A percentile compares a stretch with the other conserved stretches of the same genome.
Evolutionary conservation across 768 basidiomycete species (phyloP).

Genomic region (Leccinum boreale): DNA sequence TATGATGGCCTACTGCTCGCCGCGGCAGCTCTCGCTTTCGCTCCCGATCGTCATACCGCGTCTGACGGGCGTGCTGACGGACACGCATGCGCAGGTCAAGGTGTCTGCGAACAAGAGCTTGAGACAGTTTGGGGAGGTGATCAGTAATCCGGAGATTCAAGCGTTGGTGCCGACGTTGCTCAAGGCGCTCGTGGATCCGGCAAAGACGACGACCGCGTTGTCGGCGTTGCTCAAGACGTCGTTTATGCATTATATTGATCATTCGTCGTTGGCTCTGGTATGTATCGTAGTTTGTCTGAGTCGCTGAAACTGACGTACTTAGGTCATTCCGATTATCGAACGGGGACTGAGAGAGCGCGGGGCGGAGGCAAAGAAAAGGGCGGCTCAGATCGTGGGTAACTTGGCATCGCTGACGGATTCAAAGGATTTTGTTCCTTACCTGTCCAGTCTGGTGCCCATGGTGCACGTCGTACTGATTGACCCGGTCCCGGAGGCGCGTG

Average conservation of each 20-base stretch:
- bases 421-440: slow-evolving; percentile 92
- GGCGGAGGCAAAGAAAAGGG: slow-evolving; percentile 92
- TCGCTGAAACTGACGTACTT: neutral
- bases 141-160: slow-evolving; percentile 96
- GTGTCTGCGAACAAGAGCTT: slow-evolving; percentile 90
- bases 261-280: slow-evolving; percentile 91
- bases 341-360: slow-evolving; percentile 88
- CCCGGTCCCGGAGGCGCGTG: slow-evolving; percentile 96
- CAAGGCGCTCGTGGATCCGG: slow-evolving; percentile 94
- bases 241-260: slow-evolving; percentile 97
- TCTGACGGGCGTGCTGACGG: slow-evolving; percentile 91
- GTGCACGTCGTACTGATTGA: slow-evolving; percentile 92
- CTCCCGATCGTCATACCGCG: slow-evolving; percentile 95
- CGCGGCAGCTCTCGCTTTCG: slow-evolving; percentile 89
- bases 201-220: slow-evolving; percentile 83
- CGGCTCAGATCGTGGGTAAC: slow-evolving; percentile 97
- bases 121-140: slow-evolving; percentile 98
- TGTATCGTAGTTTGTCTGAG: slow-evolving; percentile 18
- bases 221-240: slow-evolving; percentile 87
- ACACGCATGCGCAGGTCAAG: slow-evolving; percentile 96
- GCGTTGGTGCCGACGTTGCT: slow-evolving; percentile 83
- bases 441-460: slow-evolving; percentile 75
- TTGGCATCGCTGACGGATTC: slow-evolving; percentile 85
- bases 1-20: slow-evolving; percentile 99
- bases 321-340: slow-evolving; percentile 95